Conservation (phyloP, 768 basidiomycete genomes). For the Suillus lakei region DNA sequence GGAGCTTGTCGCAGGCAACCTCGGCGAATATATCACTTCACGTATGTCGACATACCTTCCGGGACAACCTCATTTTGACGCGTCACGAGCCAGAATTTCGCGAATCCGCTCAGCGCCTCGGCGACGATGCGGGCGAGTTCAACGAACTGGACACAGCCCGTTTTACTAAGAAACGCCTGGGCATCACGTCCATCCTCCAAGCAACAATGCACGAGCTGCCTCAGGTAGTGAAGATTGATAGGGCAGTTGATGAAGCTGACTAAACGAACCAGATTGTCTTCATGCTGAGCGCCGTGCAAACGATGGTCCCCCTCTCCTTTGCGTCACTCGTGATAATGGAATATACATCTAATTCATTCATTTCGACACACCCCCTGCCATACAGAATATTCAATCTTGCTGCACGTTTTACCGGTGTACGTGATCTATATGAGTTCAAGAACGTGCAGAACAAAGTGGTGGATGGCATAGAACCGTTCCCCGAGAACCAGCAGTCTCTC, state of each 20-base stretch:
- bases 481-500: conserved; percentile 50
- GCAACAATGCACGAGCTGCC: conserved; percentile 65
- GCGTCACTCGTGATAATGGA: conserved; percentile 64
- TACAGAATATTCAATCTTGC: conserved; percentile 58
- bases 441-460: conserved; percentile 61
- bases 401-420: conserved; percentile 55
- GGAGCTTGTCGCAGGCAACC: conserved; percentile 72
- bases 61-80: background rate
- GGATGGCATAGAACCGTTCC: conserved; percentile 56
- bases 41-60: conserved; percentile 42
- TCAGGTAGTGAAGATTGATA: conserved; percentile 40
- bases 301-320: conserved; percentile 65
- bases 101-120: conserved; percentile 31
- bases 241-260: conserved; percentile 10
- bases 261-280: conserved; percentile 55
- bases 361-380: conserved; percentile 48
- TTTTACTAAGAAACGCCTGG: conserved; percentile 31
- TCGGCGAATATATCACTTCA: conserved; percentile 55
- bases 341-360: conserved; percentile 56
- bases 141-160: conserved; percentile 34
- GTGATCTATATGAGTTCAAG: conserved; percentile 63
- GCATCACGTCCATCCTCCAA: conserved; percentile 45
- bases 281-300: conserved; percentile 60
- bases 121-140: conserved; percentile 45
- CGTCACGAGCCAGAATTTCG: conserved; percentile 35